Evolutionary conservation across 75 land plant genomes (phyloP), one percentile per base, ranked within the genome.

Genomic region (Cunninghamia lanceolata): DNA sequence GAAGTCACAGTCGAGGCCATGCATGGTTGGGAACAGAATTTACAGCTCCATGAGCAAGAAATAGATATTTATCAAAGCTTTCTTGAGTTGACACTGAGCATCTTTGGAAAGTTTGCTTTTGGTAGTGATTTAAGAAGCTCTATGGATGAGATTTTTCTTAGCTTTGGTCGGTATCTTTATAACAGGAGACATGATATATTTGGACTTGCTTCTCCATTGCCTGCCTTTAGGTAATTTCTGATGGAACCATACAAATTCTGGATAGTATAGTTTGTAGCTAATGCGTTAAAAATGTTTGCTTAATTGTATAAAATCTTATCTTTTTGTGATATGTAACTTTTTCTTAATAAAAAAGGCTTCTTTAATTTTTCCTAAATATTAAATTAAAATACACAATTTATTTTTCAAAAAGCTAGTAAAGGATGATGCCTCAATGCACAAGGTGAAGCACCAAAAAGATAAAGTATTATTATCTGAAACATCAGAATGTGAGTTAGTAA

Each of bases 61-160:
- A 54, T 53, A 83, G 84, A 83, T 83, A 83, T 83, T 53, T 83
- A 83, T 53, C 39, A 83, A 53, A 83, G 36, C 3, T 83, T 83
- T 83, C 63, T 83, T 3, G 84, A 83, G 84, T 34, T 83, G 32
- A 53, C 84, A 35, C 17, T 83, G 11, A 35, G 36, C 19, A 53
- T 53, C 40, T 83, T 83, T 83, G 84, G 84, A 35, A 83, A 83
- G 66, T 83, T 52, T 34, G 5, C 84, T 53, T 83, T 83, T 53
- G 84, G 84, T 54, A 52, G 38, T 35, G 84, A 83, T 83, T 83
- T 83, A 53, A 83, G 66, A 50, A 36, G 63, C 63, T 19, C 19
- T 17, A 50, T 36, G 63, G 40, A 32, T 54, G 84, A 54, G 66
- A 36, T 83, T 35, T 34, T 54, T 34, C 56, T 3, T 34, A 50